phyloP scores from a whole-genome alignment of 1,139 yeast genomes.

The Kodamaea fungicola region DNA sequence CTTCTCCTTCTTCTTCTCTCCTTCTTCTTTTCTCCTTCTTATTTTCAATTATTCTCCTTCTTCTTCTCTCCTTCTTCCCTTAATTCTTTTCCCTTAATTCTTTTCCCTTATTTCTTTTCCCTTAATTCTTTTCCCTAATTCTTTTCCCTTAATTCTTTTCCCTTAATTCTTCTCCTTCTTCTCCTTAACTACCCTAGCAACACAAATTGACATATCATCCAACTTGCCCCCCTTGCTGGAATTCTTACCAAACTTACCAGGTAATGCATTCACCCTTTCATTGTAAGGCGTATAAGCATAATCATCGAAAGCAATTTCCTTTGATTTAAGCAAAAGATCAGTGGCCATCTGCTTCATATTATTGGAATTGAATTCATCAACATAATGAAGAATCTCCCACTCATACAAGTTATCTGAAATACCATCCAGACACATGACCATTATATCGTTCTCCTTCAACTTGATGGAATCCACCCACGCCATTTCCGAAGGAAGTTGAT shows the following conservation, averaged over 20 bases:
- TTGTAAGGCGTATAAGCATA: slow-evolving; percentile 55
- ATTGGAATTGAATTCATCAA: slow-evolving; percentile 31
- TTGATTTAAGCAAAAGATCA: slow-evolving; percentile 39
- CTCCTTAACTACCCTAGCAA: slow-evolving; percentile 38
- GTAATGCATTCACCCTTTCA: slow-evolving; percentile 47
- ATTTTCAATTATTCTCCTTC: too few species aligned
- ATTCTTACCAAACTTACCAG: slow-evolving; percentile 29
- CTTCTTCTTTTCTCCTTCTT: too few species aligned
- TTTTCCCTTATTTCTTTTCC: too few species aligned
- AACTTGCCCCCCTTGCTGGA: slow-evolving; percentile 51
- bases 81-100: too few species aligned
- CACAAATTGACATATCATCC: slow-evolving; percentile 53
- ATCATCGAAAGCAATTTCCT: slow-evolving; percentile 52
- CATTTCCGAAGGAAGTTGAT: slow-evolving; percentile 44
- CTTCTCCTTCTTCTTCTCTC: too few species aligned
- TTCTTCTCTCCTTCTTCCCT: too few species aligned
- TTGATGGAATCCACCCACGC: slow-evolving; percentile 47
- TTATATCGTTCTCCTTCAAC: slow-evolving; percentile 39
- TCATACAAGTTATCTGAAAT: slow-evolving; percentile 52
- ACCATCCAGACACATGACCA: slow-evolving; percentile 53
- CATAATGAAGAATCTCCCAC: slow-evolving; percentile 40
- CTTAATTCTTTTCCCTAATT: too few species aligned
- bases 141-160: neutral
- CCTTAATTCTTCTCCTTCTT: neutral
- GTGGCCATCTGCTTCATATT: slow-evolving; percentile 39